These are phyloP conservation scores for Xylariomycetidae sp. DNA, from an alignment of 2,329 filamentous ascomycete genomes.

Conservation along the genomic window DNA sequence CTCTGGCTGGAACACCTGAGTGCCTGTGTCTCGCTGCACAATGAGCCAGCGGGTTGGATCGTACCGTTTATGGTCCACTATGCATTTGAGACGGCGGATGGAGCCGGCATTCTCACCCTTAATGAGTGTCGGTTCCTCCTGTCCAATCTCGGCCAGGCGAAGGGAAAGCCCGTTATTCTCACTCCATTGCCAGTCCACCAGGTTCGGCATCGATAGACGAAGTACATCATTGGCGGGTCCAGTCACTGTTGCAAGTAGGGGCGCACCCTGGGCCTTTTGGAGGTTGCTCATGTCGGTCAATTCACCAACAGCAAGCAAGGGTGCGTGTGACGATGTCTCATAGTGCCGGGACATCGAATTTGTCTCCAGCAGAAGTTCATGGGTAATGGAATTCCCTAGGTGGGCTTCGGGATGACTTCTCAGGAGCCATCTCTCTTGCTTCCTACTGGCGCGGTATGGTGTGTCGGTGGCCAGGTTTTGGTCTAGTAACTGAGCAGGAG, in stretches of 20 bases:
- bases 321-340: constrained; percentile 11
- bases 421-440: constrained; percentile 42
- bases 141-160: constrained; percentile 37
- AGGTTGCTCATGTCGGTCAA: constrained; percentile 37
- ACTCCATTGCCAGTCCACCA: constrained; percentile 52
- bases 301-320: constrained; percentile 53
- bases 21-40: constrained; percentile 48
- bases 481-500: neutral
- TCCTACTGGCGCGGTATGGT: too few species aligned
- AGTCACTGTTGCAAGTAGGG: constrained; percentile 42
- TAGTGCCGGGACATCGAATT: constrained; percentile 7
- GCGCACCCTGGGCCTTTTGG: constrained; percentile 19
- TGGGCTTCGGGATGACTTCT: constrained; percentile 47
- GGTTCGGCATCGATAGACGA: constrained; percentile 46
- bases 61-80: constrained; percentile 31
- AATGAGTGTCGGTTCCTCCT: constrained; percentile 49
- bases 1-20: constrained; percentile 48
- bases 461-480: too few species aligned
- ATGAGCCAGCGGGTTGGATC: constrained; percentile 46
- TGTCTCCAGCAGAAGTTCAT: constrained; percentile 18
- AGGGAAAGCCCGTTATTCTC: constrained; percentile 41
- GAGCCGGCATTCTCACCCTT: constrained; percentile 41
- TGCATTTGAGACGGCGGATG: constrained; percentile 48
- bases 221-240: constrained; percentile 58
- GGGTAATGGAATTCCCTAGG: constrained; percentile 20